These are phyloP conservation scores for Drechslerella dactyloides DNA, from an alignment of 2,329 filamentous ascomycete species.

Conservation along the genomic window DNA sequence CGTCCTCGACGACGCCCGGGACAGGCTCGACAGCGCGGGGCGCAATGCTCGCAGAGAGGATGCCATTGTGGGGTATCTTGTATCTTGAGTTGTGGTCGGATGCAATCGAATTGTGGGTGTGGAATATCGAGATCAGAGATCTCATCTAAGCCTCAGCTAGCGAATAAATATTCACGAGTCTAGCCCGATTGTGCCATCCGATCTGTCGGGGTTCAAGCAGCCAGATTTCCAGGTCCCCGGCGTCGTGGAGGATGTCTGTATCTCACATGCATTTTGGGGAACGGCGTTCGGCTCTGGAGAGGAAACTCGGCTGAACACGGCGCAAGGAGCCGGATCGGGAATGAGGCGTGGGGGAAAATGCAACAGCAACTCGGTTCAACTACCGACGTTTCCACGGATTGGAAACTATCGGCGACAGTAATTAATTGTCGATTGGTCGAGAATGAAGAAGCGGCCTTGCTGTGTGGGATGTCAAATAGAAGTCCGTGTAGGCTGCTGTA, in stretches of 20 bases:
- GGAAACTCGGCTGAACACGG: slow-evolving; percentile 39
- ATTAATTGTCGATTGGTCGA: no score
- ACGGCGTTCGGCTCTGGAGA: slow-evolving; percentile 6
- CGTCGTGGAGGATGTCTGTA: slow-evolving; percentile 1
- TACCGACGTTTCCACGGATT: neutral
- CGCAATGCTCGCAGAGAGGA: slow-evolving; percentile 43
- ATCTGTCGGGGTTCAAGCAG: neutral
- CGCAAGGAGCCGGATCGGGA: slow-evolving; percentile 20
- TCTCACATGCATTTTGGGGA: slow-evolving; percentile 37
- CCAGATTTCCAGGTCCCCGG: slow-evolving; percentile 6
- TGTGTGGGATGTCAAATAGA: no score
- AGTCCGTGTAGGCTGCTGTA: no score
- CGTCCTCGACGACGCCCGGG: slow-evolving; percentile 43
- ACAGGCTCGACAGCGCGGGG: slow-evolving; percentile 42
- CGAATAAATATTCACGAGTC: no score
- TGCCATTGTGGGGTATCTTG: slow-evolving; percentile 24
- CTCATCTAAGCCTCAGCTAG: no score
- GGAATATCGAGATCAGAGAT: no score
- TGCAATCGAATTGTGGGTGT: no score
- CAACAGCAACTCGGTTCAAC: neutral
- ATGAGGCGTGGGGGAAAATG: slow-evolving; percentile 22
- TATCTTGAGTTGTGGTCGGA: neutral
- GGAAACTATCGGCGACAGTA: no score
- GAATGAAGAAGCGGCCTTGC: no score
- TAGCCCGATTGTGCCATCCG: no score